These are phyloP conservation scores for Lanmaoa rubissima DNA, from an alignment of 768 basidiomycete species.

Conservation along the genomic window DNA sequence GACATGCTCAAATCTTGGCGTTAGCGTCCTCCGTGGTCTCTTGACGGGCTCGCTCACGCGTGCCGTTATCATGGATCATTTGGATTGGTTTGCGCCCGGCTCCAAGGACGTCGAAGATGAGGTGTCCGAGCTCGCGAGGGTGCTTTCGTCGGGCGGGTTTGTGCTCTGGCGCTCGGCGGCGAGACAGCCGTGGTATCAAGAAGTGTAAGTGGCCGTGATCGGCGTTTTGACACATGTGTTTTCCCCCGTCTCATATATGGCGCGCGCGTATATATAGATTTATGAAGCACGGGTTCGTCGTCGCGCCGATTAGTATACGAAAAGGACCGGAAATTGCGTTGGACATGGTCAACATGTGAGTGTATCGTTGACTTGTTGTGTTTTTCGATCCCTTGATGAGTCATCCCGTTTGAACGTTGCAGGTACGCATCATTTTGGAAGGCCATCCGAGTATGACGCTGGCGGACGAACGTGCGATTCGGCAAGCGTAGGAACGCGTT, in stretches of 20 bases:
- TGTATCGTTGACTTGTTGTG: not conserved
- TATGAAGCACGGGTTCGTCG: slow-evolving; percentile 49
- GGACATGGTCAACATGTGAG: slow-evolving; percentile 71
- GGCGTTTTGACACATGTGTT: not conserved
- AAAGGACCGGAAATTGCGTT: slow-evolving; percentile 48
- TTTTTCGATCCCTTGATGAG: not conserved
- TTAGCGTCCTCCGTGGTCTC: slow-evolving; percentile 45
- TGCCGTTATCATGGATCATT: slow-evolving; percentile 69
- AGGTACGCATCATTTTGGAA: slow-evolving; percentile 37
- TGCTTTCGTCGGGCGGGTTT: slow-evolving; percentile 55
- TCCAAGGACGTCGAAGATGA: slow-evolving; percentile 51
- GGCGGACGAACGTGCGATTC: not conserved
- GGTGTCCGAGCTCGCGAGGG: slow-evolving; percentile 51
- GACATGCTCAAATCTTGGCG: not conserved
- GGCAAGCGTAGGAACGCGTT: not conserved
- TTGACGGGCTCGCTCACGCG: slow-evolving; percentile 52
- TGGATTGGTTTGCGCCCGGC: slow-evolving; percentile 57
- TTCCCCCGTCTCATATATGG: not conserved
- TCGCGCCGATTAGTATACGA: slow-evolving; percentile 51
- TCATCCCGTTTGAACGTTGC: too few relatives aligned
- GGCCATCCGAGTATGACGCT: slow-evolving; percentile 22
- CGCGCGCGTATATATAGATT: slow-evolving; percentile 36
- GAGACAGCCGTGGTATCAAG: slow-evolving; percentile 63
- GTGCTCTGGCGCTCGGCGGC: slow-evolving; percentile 68
- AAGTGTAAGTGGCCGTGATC: slow-evolving; percentile 35